Evolutionary conservation across 352 stramenopile species (phyloP), one percentile per base, ranked within the genome.

Genomic region (Pythium biforme): DNA sequence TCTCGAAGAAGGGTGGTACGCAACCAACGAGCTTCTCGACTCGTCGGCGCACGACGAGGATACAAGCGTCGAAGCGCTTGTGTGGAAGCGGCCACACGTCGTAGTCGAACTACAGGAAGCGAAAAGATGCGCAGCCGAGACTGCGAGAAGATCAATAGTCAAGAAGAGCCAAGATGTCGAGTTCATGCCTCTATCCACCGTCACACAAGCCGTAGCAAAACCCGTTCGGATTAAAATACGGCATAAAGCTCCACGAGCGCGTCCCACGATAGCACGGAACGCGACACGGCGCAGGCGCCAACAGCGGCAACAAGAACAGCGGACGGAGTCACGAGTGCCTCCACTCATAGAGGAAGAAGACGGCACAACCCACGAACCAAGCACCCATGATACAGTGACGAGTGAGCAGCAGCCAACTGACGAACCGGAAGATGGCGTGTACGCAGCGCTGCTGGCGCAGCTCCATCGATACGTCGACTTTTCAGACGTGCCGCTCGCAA

Each of bases 1-100:
- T 48, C 58, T 87, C 14, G 77, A 87, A 71, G 77, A 87, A 73
- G 77, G 77, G 2, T 64, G 67, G 3, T 70, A 55, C 54, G 23
- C 56, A 19, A 51, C 25, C 26, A 29, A 20, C 7, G 50, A 55
- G 23, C 45, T 69, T 7, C 55, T 69, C 1, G 55, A 69, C 48
- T 53, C 55, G 14, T 17, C 55, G 26, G 60, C 64, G 27, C 55
- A 75, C 34, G 49, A 68, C 22, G 54, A 72, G 12, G 51, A 62
- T 27, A 55, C 59, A 23, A 59, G 68, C 26, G 27, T 69, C 12
- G 65, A 76, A 12, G 54, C 74, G 33, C 40, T 83, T 4, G 48
- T 83, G 0, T 74, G 75, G 68, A 81, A 69, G 46, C 66, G 66
- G 17, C 75, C 77, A 3, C 69, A 82, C 14, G 37, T 68, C 2